Base-by-base conservation (phyloP, 139 green algal genomes). In the Chlorella sp. region DNA sequence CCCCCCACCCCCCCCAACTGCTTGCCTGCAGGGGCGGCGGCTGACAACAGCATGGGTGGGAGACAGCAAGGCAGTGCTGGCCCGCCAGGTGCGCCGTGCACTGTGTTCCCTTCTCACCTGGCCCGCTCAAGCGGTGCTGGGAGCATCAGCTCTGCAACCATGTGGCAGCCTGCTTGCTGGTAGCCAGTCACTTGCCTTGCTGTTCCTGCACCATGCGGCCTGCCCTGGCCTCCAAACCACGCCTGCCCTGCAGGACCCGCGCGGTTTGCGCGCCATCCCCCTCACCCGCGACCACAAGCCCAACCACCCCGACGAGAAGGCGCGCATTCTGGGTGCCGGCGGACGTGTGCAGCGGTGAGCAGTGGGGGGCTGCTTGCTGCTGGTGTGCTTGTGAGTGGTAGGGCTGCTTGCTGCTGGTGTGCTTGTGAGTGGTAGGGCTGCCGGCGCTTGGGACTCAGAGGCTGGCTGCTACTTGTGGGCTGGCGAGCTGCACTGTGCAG, bases 251-350 rank as follows among this genome's bases (percentile, higher is more conserved):
- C 47, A 64, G 89, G 68, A 84, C 15, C 88, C 74, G 4, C 38
- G 73, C 39, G 64, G 82, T 36, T 89, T 82, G 67, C 85, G 93
- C 70, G 94, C 91, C 0, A 68, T 96, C 9, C 87, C 94, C 39
- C 79, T 99, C 7, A 98, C 94, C 1, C 78, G 85, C 3, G 96
- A 99, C 89, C 96, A 99, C 91, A 98, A 99, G 90, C 96, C 96
- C 1, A 92, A 88, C 25, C 56, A 83, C 26, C 81, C 89, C 1
- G 92, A 92, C 51, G 96, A 98, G 87, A 92, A 90, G 86, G 74
- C 78, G 7, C 90, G 96, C 70, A 98, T 99, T 82, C 39, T 94
- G 38, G 78, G 83, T 25, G 86, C 39, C 28, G 93, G 93, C 60
- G 96, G 96, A 0, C 89, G 96, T 3, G 95, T 98, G 55, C 93